These are phyloP conservation scores for Candida labiduridarum DNA, from an alignment of 1,139 yeast genomes.

Conservation along the genomic window DNA sequence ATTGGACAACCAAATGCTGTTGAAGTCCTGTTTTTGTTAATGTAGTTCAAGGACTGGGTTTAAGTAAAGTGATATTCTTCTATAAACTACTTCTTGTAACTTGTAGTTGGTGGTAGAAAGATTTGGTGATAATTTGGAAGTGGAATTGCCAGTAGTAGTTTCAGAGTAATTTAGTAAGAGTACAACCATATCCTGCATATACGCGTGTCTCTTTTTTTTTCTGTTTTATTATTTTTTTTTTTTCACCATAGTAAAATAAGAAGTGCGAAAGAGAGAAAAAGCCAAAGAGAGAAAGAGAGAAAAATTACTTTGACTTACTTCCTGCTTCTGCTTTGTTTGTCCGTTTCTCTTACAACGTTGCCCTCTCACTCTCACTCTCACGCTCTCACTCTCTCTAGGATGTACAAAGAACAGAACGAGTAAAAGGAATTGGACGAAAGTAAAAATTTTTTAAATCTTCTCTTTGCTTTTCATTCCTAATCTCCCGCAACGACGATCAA, in stretches of 20 bases:
- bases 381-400: constrained; percentile 1
- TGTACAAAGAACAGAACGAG: constrained; percentile 1
- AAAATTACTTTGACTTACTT: background rate
- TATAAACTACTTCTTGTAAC: too few relatives aligned
- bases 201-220: background rate
- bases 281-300: background rate
- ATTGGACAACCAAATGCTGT: too few relatives aligned
- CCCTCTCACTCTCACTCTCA: background rate
- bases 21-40: too few relatives aligned
- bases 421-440: constrained; percentile 1
- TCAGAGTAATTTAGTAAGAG: too few relatives aligned
- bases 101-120: too few relatives aligned
- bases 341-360: constrained; percentile 3
- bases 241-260: background rate
- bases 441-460: constrained; percentile 2
- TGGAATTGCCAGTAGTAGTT: too few relatives aligned
- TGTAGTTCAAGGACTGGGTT: too few relatives aligned
- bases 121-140: too few relatives aligned
- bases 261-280: constrained; percentile 1
- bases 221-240: background rate
- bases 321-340: background rate
- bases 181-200: background rate
- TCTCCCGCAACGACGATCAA: background rate
- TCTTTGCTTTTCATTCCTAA: constrained; percentile 1
- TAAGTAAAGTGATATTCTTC: too few relatives aligned